Evolutionary conservation across 257 asterid species (phyloP).

Genomic region (Marsdenia floribunda): DNA sequence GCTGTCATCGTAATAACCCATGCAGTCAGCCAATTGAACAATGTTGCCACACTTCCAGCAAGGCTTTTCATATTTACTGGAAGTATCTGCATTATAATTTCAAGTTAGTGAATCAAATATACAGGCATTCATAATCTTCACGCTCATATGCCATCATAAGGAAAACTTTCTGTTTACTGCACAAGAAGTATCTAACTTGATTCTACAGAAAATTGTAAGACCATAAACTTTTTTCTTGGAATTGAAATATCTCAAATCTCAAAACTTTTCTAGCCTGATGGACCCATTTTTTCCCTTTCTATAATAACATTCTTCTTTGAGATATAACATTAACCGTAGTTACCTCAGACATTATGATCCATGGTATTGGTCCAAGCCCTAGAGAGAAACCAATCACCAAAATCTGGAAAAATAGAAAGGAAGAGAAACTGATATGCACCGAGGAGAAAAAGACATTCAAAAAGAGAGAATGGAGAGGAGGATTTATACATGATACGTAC

Average conservation of each 20-base stretch:
- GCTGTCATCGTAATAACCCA: slow-evolving; percentile 74
- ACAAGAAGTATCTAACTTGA: not conserved
- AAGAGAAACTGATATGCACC: slow-evolving; percentile 6
- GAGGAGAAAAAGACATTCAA: not conserved
- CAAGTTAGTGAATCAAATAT: not conserved
- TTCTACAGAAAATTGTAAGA: not conserved
- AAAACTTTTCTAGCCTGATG: not conserved
- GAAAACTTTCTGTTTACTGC: slow-evolving; percentile 8
- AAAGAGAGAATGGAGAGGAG: not conserved
- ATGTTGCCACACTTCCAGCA: slow-evolving; percentile 89
- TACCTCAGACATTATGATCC: slow-evolving; percentile 97
- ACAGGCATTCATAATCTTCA: not conserved
- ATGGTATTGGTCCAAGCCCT: slow-evolving; percentile 85
- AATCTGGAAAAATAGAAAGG: slow-evolving; percentile 34
- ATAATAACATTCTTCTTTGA: not conserved
- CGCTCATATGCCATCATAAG: not conserved
- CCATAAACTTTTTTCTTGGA: not conserved
- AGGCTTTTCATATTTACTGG: slow-evolving; percentile 85
- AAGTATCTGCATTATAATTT: slow-evolving; percentile 56
- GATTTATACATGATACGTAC: slow-evolving; percentile 31
- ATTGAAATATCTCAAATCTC: not conserved
- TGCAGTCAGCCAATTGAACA: slow-evolving; percentile 80
- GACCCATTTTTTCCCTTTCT: not conserved
- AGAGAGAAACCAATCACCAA: slow-evolving; percentile 73
- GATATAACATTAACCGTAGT: not conserved